Evolutionary conservation across 1,284 basidiomycete species (phyloP).

Genomic region (Irpex sp.): DNA sequence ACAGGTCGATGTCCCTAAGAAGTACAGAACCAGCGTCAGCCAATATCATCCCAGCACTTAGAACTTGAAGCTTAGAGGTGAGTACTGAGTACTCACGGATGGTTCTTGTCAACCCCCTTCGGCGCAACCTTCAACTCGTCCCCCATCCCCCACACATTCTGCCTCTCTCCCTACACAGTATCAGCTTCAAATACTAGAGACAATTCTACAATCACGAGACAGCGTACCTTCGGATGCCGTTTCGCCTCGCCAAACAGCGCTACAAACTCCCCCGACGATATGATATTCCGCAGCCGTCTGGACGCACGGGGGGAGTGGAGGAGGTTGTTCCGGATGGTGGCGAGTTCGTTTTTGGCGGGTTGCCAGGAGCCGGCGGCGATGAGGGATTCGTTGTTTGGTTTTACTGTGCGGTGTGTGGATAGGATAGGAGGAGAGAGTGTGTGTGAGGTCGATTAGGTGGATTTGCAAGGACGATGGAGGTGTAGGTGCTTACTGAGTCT

Average conservation of each 20-base stretch:
- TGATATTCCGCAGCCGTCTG: constrained; percentile 55
- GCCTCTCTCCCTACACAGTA: constrained; percentile 37
- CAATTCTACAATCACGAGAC: too few species aligned
- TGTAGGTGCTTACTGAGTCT: neutral
- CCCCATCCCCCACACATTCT: constrained; percentile 75
- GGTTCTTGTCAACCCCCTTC: constrained; percentile 80
- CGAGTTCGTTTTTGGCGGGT: constrained; percentile 75
- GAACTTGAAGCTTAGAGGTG: neutral
- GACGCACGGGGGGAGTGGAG: constrained; percentile 42
- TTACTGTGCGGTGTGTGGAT: too few species aligned
- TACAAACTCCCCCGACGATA: constrained; percentile 64
- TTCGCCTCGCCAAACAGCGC: constrained; percentile 66
- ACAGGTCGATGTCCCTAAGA: constrained; percentile 74
- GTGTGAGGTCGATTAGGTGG: too few species aligned
- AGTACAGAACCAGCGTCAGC: too few species aligned
- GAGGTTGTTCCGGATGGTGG: constrained; percentile 68
- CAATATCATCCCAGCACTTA: too few species aligned
- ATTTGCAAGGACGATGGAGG: too few species aligned
- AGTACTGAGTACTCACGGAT: constrained; percentile 43
- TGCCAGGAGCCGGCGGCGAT: constrained; percentile 84
- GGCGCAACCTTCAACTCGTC: constrained; percentile 80
- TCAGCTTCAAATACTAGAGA: too few species aligned
- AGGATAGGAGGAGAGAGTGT: too few species aligned
- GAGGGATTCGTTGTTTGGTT: constrained; percentile 61
- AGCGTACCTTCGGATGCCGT: constrained; percentile 41